These are phyloP conservation scores for Suillus occidentalis DNA, from an alignment of 768 basidiomycete genomes.

Conservation along the genomic window DNA sequence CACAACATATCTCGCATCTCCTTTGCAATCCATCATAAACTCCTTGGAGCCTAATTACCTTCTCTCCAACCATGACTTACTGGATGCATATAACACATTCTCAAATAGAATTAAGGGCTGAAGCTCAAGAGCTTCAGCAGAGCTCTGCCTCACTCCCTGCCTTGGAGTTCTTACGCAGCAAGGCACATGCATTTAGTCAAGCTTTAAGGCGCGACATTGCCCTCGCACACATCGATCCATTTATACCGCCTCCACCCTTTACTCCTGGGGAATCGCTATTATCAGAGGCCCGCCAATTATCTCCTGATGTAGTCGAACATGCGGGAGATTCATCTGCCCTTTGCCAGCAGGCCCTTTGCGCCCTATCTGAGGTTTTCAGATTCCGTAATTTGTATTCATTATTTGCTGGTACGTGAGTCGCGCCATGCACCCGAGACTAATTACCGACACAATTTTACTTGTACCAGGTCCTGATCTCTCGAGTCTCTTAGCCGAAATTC, in stretches of 20 bases:
- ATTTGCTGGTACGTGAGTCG: slow-evolving; percentile 47
- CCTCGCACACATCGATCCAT: slow-evolving; percentile 39
- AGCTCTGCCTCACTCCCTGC: slow-evolving; percentile 16
- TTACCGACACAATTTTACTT: slow-evolving; percentile 7
- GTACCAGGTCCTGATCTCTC: slow-evolving; percentile 44
- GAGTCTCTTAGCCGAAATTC: slow-evolving; percentile 43
- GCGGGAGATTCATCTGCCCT: slow-evolving; percentile 44
- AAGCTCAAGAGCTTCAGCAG: slow-evolving; percentile 9
- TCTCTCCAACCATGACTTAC: slow-evolving; percentile 52
- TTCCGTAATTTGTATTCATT: slow-evolving; percentile 43
- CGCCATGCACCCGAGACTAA: background rate
- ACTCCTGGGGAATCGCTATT: slow-evolving; percentile 9
- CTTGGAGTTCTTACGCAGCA: slow-evolving; percentile 30
- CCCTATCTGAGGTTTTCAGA: slow-evolving; percentile 52
- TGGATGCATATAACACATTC: slow-evolving; percentile 61
- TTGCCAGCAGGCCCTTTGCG: slow-evolving; percentile 54
- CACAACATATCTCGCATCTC: slow-evolving; percentile 36
- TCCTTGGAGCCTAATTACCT: slow-evolving; percentile 40
- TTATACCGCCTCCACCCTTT: slow-evolving; percentile 16
- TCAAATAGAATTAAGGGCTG: slow-evolving; percentile 42
- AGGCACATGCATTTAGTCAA: slow-evolving; percentile 36
- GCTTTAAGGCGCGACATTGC: slow-evolving; percentile 55
- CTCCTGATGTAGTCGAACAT: slow-evolving; percentile 40
- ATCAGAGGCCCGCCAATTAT: slow-evolving; percentile 15
- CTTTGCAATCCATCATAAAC: slow-evolving; percentile 46